Conservation (phyloP, 208 protist genomes). For the Acanthamoeba quina region DNA sequence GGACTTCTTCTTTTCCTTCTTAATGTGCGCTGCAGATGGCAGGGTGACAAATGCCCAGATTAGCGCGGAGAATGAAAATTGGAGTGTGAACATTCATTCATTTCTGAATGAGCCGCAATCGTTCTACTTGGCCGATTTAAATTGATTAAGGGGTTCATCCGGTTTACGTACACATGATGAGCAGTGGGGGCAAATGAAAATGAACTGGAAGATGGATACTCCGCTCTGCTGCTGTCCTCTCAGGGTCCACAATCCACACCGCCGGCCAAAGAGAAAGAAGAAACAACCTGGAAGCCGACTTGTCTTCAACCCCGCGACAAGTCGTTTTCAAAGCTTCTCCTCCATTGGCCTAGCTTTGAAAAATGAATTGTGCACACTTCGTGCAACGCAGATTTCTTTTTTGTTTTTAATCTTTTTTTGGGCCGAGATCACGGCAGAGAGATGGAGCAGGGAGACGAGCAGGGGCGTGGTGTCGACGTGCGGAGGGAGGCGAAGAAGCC, state of each 20-base stretch:
- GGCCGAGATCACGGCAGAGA: too few species aligned
- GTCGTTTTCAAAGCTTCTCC: background rate
- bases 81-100: too few species aligned
- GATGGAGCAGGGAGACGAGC: background rate
- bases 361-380: background rate
- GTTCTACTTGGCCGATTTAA: too few species aligned
- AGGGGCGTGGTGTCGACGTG: background rate
- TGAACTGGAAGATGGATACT: background rate
- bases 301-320: background rate
- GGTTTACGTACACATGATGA: background rate
- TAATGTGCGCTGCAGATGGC: background rate
- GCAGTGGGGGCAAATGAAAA: background rate
- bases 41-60: too few species aligned
- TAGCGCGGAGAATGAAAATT: too few species aligned
- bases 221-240: background rate
- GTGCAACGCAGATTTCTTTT: background rate
- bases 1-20: conserved; percentile 42
- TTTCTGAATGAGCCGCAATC: too few species aligned
- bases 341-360: too few species aligned
- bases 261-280: conserved; percentile 1
- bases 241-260: background rate
- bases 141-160: too few species aligned
- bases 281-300: background rate
- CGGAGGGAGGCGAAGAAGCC: background rate
- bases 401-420: background rate